Evolutionary conservation across 345 rosid species (phyloP).

Genomic region (Euphorbia tirucalli): DNA sequence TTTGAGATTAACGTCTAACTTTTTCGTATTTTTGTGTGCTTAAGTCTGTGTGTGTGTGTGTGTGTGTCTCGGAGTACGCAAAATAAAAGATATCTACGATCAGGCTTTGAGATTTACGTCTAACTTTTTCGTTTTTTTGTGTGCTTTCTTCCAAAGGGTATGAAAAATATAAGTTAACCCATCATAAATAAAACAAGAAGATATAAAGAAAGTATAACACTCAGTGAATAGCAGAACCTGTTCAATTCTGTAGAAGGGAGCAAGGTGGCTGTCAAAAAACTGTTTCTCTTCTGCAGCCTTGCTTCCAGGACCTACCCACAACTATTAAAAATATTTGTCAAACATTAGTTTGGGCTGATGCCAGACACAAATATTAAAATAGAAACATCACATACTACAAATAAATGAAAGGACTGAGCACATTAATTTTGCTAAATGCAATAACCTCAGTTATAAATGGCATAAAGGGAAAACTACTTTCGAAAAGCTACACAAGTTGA

Average conservation of each 20-base stretch:
- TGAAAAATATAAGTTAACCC: not conserved
- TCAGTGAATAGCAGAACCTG: slow-evolving; percentile 18
- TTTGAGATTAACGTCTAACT: not conserved
- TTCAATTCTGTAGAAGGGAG: slow-evolving; percentile 34
- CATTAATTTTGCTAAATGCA: not conserved
- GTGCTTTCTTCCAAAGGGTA: not conserved
- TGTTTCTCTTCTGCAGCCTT: slow-evolving; percentile 32
- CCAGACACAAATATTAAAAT: not conserved
- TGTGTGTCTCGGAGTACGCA: not conserved
- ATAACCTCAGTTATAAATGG: not conserved
- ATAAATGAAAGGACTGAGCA: not conserved
- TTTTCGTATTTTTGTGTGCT: not conserved
- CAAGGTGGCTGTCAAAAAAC: slow-evolving; percentile 30
- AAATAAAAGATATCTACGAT: not conserved
- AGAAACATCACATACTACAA: not conserved
- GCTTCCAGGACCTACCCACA: slow-evolving; percentile 31
- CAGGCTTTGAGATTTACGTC: not conserved
- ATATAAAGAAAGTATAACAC: not conserved
- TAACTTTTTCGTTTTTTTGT: not conserved
- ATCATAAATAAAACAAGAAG: slow-evolving; percentile 6
- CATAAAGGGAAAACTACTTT: not conserved
- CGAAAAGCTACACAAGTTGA: not conserved
- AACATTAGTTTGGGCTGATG: not conserved
- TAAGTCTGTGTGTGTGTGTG: too few species aligned
- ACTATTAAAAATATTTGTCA: slow-evolving; percentile 12